These are phyloP conservation scores for Diaporthe destruens DNA, from an alignment of 2,329 filamentous ascomycete genomes.

Conservation along the genomic window DNA sequence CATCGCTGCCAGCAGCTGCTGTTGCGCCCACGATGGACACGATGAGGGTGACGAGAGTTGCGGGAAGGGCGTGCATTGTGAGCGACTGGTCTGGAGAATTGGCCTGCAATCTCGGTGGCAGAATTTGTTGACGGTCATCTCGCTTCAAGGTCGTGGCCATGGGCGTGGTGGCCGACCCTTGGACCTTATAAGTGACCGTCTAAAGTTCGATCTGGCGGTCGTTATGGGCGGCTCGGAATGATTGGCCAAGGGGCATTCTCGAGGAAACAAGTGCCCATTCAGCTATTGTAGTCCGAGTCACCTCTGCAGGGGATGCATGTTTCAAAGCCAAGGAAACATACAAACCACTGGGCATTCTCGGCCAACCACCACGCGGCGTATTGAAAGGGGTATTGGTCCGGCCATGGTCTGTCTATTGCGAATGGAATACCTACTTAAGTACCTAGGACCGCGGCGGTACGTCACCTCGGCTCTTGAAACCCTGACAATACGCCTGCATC, in stretches of 20 bases:
- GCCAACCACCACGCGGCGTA: background rate
- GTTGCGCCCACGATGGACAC: conserved; percentile 30
- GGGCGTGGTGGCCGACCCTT: conserved; percentile 28
- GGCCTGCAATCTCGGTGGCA: conserved; percentile 36
- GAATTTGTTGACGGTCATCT: background rate
- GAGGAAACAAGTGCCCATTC: conserved; percentile 13
- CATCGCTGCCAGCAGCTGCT: conserved; percentile 33
- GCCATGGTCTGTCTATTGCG: background rate
- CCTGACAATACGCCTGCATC: background rate
- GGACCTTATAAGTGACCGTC: conserved; percentile 23
- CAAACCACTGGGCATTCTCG: background rate
- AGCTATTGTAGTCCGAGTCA: conserved; percentile 3
- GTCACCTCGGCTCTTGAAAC: background rate
- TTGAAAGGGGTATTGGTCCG: background rate
- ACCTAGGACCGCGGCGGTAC: background rate
- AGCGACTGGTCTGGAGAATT: conserved; percentile 35
- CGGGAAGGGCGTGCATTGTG: conserved; percentile 32
- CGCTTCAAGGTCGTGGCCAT: background rate
- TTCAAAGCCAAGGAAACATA: conserved; percentile 21
- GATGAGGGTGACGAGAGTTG: conserved; percentile 20
- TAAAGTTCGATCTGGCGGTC: background rate
- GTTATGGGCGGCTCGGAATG: conserved; percentile 3
- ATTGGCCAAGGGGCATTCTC: conserved; percentile 17
- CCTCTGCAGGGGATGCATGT: conserved; percentile 16
- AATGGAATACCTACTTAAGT: background rate